phyloP scores from a whole-genome alignment of 768 basidiomycete genomes.

The Boletus edulis region DNA sequence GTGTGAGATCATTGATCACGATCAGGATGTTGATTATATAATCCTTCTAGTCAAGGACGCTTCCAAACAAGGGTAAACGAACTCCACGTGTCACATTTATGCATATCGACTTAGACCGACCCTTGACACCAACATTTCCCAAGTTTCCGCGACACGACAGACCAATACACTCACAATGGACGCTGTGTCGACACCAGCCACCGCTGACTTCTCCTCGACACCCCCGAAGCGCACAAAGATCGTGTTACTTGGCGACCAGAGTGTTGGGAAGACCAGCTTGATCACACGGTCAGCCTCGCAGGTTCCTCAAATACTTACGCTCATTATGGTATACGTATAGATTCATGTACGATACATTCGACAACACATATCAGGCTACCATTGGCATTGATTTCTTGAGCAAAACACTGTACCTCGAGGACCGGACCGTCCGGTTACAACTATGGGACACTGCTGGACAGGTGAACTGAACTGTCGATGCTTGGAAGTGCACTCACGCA shows the following conservation, averaged over 20 bases:
- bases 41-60: not conserved
- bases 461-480: conserved; percentile 39
- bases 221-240: conserved; percentile 96
- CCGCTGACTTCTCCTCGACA: conserved; percentile 82
- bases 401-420: conserved; percentile 99
- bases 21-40: conserved; percentile 3
- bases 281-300: conserved; percentile 76
- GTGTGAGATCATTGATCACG: not conserved
- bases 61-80: conserved; percentile 29
- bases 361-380: conserved; percentile 98
- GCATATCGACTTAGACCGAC: conserved; percentile 13
- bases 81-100: not conserved
- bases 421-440: conserved; percentile 95
- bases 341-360: conserved; percentile 99
- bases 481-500: conserved; percentile 1
- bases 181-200: conserved; percentile 59
- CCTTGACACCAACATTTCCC: not conserved
- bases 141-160: not conserved
- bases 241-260: conserved; percentile 94
- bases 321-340: conserved; percentile 38
- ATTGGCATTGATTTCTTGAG: conserved; percentile 99
- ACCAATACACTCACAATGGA: conserved; percentile 39
- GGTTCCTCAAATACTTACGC: not conserved
- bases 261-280: conserved; percentile 97
- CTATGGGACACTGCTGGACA: conserved; percentile 99